Conservation (phyloP, 2,329 filamentous ascomycete genomes). For the Botrytis hyacinthi region DNA sequence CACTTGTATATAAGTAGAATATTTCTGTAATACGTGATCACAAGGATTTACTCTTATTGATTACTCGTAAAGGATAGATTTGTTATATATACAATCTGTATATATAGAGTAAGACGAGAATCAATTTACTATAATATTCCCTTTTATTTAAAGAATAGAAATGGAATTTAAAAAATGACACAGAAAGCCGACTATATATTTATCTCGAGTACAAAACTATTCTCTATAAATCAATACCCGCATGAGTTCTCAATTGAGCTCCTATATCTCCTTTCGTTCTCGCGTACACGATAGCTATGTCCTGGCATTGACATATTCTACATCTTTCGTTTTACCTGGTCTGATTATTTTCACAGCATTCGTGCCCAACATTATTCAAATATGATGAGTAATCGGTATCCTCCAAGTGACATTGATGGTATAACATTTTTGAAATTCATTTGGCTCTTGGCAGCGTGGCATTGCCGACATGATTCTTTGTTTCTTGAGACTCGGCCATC, state of each 20-base stretch:
- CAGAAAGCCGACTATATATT: too few relatives aligned
- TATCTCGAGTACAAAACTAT: too few relatives aligned
- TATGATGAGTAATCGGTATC: not conserved
- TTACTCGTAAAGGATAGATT: too few relatives aligned
- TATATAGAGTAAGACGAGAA: too few relatives aligned
- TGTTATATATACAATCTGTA: too few relatives aligned
- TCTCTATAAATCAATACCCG: too few relatives aligned
- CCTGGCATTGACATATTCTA: not conserved
- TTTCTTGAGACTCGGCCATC: not conserved
- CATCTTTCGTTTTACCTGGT: not conserved
- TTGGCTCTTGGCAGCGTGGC: not conserved
- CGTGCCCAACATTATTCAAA: not conserved
- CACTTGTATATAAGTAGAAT: too few relatives aligned
- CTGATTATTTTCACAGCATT: not conserved
- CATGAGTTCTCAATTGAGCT: not conserved
- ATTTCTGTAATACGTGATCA: too few relatives aligned
- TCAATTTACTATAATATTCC: too few relatives aligned
- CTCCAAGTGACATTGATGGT: not conserved
- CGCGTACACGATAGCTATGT: not conserved
- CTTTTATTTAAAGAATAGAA: too few relatives aligned
- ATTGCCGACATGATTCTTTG: constrained; percentile 1
- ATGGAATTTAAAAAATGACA: too few relatives aligned
- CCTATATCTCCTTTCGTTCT: not conserved
- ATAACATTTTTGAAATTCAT: not conserved
- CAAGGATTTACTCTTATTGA: too few relatives aligned